Evolutionary conservation across 176 grass and related monocot genomes (phyloP).

Genomic region (Rhynchospora breviuscula): DNA sequence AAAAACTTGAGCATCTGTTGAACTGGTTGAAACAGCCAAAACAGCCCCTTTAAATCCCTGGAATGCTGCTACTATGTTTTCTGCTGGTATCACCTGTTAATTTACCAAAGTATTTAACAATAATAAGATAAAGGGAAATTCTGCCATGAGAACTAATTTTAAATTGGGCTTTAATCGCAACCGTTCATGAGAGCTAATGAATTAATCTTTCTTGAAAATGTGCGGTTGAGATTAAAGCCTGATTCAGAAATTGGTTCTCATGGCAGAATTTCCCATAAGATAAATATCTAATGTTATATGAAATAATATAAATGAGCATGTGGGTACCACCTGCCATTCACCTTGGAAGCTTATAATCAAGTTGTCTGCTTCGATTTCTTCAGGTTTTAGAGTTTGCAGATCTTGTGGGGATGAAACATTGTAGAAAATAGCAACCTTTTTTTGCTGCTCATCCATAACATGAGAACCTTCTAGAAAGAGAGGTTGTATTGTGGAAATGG

Average conservation of each 20-base stretch:
- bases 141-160: too few species aligned
- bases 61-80: slow-evolving; percentile 90
- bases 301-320: background rate
- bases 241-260: too few species aligned
- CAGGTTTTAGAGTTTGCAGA: slow-evolving; percentile 46
- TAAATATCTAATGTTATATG: background rate
- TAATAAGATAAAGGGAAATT: background rate
- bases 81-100: slow-evolving; percentile 84
- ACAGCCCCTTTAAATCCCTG: slow-evolving; percentile 61
- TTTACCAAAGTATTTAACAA: slow-evolving; percentile 17
- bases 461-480: slow-evolving; percentile 58
- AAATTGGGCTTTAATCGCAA: too few species aligned
- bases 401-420: slow-evolving; percentile 66
- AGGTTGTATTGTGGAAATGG: slow-evolving; percentile 64
- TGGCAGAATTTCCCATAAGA: too few species aligned
- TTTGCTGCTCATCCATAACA: slow-evolving; percentile 41
- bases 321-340: slow-evolving; percentile 73
- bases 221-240: too few species aligned
- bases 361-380: slow-evolving; percentile 44
- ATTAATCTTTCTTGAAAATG: too few species aligned
- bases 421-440: slow-evolving; percentile 50
- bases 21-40: slow-evolving; percentile 73
- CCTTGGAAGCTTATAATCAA: slow-evolving; percentile 58
- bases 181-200: too few species aligned
- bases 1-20: slow-evolving; percentile 85